A percentile compares a stretch with the other conserved stretches of the same genome.
These are phyloP conservation scores for Gliomastix tumulicola DNA, from an alignment of 2,329 filamentous ascomycete species.

Conservation along the genomic window DNA sequence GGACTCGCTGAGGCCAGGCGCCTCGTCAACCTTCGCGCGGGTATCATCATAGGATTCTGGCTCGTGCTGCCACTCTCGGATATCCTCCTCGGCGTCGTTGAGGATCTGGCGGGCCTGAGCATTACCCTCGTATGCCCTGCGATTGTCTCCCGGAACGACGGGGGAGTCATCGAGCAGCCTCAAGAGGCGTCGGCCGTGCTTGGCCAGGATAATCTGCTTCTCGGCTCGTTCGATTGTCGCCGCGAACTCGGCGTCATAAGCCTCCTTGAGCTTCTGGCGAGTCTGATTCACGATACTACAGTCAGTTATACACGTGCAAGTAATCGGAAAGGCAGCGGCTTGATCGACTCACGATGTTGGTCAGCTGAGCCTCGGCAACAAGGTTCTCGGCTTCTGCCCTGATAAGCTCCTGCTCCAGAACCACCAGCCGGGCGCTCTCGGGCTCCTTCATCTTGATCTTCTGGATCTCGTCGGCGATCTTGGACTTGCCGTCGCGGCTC, in stretches of 20 bases:
- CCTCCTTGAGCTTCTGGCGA: conserved; percentile 91
- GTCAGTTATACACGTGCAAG: too few species aligned
- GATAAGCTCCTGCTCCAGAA: conserved; percentile 92
- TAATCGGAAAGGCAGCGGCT: too few species aligned
- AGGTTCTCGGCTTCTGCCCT: conserved; percentile 92
- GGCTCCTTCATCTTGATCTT: conserved; percentile 90
- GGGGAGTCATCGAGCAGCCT: conserved; percentile 84
- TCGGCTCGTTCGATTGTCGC: conserved; percentile 93
- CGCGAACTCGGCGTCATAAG: conserved; percentile 80
- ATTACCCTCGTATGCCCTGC: conserved; percentile 58
- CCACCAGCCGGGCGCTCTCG: conserved; percentile 70
- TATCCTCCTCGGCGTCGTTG: conserved; percentile 85
- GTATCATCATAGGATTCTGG: too few species aligned
- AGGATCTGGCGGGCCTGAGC: conserved; percentile 75
- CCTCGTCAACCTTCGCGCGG: too few species aligned
- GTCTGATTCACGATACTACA: too few species aligned
- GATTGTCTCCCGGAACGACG: conserved; percentile 76
- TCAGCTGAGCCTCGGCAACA: conserved; percentile 93
- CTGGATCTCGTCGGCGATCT: conserved; percentile 88
- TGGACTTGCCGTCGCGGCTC: conserved; percentile 76
- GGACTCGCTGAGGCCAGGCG: too few species aligned
- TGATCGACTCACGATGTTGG: conserved; percentile 69
- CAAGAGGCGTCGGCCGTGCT: conserved; percentile 79
- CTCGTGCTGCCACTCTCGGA: conserved; percentile 64
- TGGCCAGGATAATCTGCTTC: conserved; percentile 92